phyloP scores from a whole-genome alignment of 2,329 filamentous ascomycete species.

The Emmonsiellopsis sp. region DNA sequence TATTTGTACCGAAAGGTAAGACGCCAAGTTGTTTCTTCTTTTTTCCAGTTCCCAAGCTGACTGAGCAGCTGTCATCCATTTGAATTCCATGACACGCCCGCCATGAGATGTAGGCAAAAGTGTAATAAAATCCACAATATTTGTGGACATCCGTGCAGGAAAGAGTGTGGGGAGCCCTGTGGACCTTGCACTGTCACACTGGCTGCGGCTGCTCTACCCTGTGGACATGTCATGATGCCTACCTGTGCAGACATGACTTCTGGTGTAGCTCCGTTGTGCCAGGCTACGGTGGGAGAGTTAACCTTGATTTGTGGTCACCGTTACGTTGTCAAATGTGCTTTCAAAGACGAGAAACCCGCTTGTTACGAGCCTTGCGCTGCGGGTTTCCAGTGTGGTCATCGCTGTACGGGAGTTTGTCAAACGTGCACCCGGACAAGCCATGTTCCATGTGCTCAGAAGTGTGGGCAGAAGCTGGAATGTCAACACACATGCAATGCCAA shows the following conservation, averaged over 20 bases:
- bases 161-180: slow-evolving; percentile 14
- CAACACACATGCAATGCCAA: slow-evolving; percentile 11
- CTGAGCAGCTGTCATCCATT: slow-evolving; percentile 13
- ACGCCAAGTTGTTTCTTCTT: not conserved
- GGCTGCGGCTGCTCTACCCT: slow-evolving; percentile 9
- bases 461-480: slow-evolving; percentile 10
- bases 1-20: slow-evolving; percentile 8
- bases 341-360: slow-evolving; percentile 3
- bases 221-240: slow-evolving; percentile 11
- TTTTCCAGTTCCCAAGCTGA: not conserved
- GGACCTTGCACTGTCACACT: slow-evolving; percentile 9
- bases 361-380: slow-evolving; percentile 8
- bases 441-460: slow-evolving; percentile 7
- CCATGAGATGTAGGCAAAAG: slow-evolving; percentile 10
- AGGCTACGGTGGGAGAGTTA: slow-evolving; percentile 5
- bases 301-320: slow-evolving; percentile 13
- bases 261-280: slow-evolving; percentile 9
- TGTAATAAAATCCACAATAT: slow-evolving; percentile 10
- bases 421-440: slow-evolving; percentile 5
- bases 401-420: slow-evolving; percentile 7
- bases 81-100: slow-evolving; percentile 10
- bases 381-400: slow-evolving; percentile 9
- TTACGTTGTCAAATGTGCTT: slow-evolving; percentile 10
- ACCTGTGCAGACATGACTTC: slow-evolving; percentile 10
- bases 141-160: slow-evolving; percentile 13